Evolutionary conservation across 106 monocot genomes (phyloP), one percentile per base, ranked within the genome.

Genomic region (Vanilla planifolia): DNA sequence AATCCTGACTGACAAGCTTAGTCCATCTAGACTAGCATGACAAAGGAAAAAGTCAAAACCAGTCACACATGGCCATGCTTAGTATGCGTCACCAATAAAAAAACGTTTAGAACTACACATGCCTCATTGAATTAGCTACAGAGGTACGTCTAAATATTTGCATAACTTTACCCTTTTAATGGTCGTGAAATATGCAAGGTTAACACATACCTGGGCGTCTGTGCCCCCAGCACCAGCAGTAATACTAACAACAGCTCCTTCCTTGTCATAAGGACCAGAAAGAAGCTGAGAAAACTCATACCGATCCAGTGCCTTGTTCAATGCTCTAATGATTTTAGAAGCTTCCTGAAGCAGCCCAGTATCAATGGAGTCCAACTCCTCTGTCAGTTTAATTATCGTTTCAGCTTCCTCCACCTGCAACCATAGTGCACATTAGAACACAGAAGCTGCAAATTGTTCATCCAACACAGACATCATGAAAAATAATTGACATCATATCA

Each of bases 181-280:
- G n/a, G n/a, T n/a, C n/a, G n/a, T n/a, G n/a, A n/a, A n/a, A n/a
- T n/a, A n/a, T 40, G 39, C 5, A 45, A 2, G 26, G 51, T 51
- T 10, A 51, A 28, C 15, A 22, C 51, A 51, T 75, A 98, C 96
- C 91, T 98, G 96, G 47, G 96, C 96, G 82, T 98, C 96, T 25
- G 96, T 98, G 71, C 96, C 96, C 40, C 91, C 96, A 70, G 91
- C 96, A 66, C 96, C 96, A 60, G 96, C 96, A 62, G 81, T 82
- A 11, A 91, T 85, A 59, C 84, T 92, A 60, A 98, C 55, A 46
- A 85, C 76, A 66, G 88, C 91, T 20, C 96, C 96, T 73, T 98
- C 92, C 68, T 92, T 98, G 68, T 98, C 96, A 64, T 98, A 98
- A 37, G 91, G 96, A 7, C 96, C 91, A 30, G 91, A 91, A 51